These are phyloP conservation scores for Rhynchosporium graminicola DNA, from an alignment of 2,329 filamentous ascomycete genomes.

Conservation along the genomic window DNA sequence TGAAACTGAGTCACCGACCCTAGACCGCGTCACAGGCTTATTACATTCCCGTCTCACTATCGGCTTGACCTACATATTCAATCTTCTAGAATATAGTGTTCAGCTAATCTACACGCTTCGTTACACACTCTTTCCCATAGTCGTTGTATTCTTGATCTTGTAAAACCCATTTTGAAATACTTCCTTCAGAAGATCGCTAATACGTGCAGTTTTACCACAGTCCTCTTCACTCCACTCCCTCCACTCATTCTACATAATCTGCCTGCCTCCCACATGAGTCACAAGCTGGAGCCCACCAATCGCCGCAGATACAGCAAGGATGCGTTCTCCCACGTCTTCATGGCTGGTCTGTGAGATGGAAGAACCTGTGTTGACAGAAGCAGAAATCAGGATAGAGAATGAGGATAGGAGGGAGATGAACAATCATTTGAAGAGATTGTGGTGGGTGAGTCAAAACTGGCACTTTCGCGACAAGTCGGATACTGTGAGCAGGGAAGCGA, in stretches of 20 bases:
- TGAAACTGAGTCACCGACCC: background rate
- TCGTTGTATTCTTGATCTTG: background rate
- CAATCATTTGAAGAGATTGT: background rate
- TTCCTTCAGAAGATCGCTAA: background rate
- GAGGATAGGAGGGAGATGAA: too few species aligned
- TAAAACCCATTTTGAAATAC: background rate
- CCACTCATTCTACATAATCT: background rate
- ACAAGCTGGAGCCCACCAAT: background rate
- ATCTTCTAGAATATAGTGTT: background rate
- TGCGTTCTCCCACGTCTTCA: background rate
- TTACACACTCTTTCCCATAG: background rate
- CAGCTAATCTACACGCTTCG: background rate
- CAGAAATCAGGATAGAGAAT: too few species aligned
- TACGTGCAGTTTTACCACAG: background rate
- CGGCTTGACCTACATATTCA: background rate
- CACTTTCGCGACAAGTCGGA: background rate
- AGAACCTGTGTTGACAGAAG: too few species aligned
- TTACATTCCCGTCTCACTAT: background rate
- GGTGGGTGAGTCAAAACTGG: background rate
- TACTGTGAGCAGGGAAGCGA: background rate
- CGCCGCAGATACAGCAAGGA: background rate
- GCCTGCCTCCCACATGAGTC: background rate
- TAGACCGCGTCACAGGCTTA: background rate
- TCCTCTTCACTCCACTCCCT: conserved; percentile 3
- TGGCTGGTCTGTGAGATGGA: too few species aligned